Conservation (phyloP, 108 stramenopile species). For the Cyclotella kingstonii region DNA sequence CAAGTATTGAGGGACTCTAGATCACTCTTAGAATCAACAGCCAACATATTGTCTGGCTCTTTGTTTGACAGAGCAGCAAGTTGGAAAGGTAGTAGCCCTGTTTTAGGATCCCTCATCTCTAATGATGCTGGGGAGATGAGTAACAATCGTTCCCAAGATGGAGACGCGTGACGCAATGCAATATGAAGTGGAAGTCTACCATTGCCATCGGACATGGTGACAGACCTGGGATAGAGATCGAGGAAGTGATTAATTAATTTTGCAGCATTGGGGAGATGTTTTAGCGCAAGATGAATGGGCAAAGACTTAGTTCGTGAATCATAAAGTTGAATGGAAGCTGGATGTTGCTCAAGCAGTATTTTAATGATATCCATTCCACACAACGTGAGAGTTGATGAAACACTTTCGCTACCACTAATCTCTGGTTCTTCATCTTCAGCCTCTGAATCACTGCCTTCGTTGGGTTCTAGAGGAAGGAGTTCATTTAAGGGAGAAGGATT, state of each 20-base stretch:
- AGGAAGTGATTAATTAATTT: constrained; percentile 33
- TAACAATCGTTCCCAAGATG: constrained; percentile 30
- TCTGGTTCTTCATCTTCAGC: too few species aligned
- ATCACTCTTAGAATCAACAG: neutral
- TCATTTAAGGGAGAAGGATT: too few species aligned
- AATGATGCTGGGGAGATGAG: constrained; percentile 24
- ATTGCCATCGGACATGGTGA: constrained; percentile 25
- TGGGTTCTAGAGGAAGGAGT: too few species aligned
- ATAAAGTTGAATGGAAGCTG: constrained; percentile 25
- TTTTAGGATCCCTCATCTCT: constrained; percentile 40
- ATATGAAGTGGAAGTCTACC: constrained; percentile 51
- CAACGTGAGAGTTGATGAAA: constrained; percentile 4
- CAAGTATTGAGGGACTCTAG: constrained; percentile 24
- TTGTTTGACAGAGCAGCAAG: constrained; percentile 32
- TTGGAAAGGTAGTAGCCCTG: constrained; percentile 45
- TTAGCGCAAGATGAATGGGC: constrained; percentile 31
- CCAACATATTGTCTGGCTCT: constrained; percentile 3
- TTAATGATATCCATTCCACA: constrained; percentile 32
- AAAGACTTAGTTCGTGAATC: constrained; percentile 37
- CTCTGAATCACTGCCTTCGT: too few species aligned
- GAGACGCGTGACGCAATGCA: constrained; percentile 35
- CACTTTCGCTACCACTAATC: neutral
- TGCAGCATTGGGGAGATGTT: constrained; percentile 23
- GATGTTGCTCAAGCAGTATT: constrained; percentile 34
- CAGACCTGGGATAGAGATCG: constrained; percentile 25